phyloP scores from a whole-genome alignment of 192 early-diverging fungal genomes.

The Rhizophagus sp. region DNA sequence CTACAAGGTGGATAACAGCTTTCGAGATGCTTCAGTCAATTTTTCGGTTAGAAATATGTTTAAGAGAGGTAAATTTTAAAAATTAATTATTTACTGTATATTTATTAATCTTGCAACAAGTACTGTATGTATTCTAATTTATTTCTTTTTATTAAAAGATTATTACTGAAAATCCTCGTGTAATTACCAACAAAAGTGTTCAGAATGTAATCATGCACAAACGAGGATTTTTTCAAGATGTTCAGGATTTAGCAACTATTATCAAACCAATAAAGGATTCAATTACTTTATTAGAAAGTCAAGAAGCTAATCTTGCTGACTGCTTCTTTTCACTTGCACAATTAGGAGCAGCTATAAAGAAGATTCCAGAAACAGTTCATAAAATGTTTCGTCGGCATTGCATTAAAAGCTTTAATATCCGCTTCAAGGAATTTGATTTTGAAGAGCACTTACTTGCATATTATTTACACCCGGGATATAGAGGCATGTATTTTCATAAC shows the following conservation, averaged over 20 bases:
- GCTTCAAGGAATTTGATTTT: neutral
- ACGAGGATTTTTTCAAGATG: neutral
- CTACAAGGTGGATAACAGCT: neutral
- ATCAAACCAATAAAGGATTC: neutral
- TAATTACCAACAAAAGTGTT: neutral
- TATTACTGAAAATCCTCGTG: neutral
- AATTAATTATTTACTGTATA: neutral
- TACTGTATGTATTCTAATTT: neutral
- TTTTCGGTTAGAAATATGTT: neutral
- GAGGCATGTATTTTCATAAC: neutral
- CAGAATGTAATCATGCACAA: neutral
- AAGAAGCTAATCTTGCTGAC: too few species aligned
- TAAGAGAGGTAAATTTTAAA: neutral
- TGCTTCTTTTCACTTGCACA: too few species aligned
- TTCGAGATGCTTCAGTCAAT: neutral
- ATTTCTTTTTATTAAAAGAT: neutral
- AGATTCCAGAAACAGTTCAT: too few species aligned
- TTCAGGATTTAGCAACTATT: neutral
- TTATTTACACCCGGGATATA: neutral
- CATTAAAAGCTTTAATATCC: neutral
- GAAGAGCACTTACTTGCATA: constrained; percentile 3
- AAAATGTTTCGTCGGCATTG: too few species aligned
- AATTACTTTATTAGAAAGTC: neutral
- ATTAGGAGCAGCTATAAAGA: too few species aligned
- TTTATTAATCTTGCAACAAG: neutral